phyloP scores from a whole-genome alignment of 2,329 filamentous ascomycete genomes.

The Sphaerostilbella broomeana region DNA sequence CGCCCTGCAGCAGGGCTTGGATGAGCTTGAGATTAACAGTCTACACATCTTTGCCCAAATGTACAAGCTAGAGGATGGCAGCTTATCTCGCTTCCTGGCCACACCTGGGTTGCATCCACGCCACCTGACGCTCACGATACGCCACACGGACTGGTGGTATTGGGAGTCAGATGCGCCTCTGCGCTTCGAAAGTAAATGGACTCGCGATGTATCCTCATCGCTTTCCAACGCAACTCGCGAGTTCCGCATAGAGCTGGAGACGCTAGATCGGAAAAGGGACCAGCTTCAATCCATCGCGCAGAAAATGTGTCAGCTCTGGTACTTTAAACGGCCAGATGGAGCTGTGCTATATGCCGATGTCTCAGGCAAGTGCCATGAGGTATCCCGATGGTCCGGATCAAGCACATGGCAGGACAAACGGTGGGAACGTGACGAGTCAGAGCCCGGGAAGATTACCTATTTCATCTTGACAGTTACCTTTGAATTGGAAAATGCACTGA shows the following conservation, averaged over 20 bases:
- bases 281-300: constrained; percentile 40
- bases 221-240: constrained; percentile 31
- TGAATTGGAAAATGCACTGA: constrained; percentile 16
- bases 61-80: constrained; percentile 29
- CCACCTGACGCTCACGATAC: constrained; percentile 37
- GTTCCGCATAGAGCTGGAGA: constrained; percentile 42
- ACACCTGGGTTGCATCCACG: constrained; percentile 27
- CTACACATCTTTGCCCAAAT: constrained; percentile 39
- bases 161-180: constrained; percentile 35
- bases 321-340: constrained; percentile 29
- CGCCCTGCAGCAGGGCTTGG: constrained; percentile 15
- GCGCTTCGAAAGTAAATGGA: constrained; percentile 31
- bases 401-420: constrained; percentile 32
- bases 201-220: constrained; percentile 17
- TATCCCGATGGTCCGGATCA: constrained; percentile 38
- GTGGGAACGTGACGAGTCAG: constrained; percentile 38
- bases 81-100: constrained; percentile 21
- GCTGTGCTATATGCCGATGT: constrained; percentile 24
- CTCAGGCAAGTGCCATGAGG: constrained; percentile 18
- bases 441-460: constrained; percentile 35
- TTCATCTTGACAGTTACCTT: constrained; percentile 37
- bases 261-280: constrained; percentile 35
- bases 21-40: constrained; percentile 22
- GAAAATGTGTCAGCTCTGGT: constrained; percentile 29
- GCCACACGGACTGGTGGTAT: constrained; percentile 44